A percentile compares a stretch with the other conserved stretches of the same genome.
Evolutionary conservation across 129 eudicot species (phyloP).

Genomic region (Heracleum sosnowskyi): DNA sequence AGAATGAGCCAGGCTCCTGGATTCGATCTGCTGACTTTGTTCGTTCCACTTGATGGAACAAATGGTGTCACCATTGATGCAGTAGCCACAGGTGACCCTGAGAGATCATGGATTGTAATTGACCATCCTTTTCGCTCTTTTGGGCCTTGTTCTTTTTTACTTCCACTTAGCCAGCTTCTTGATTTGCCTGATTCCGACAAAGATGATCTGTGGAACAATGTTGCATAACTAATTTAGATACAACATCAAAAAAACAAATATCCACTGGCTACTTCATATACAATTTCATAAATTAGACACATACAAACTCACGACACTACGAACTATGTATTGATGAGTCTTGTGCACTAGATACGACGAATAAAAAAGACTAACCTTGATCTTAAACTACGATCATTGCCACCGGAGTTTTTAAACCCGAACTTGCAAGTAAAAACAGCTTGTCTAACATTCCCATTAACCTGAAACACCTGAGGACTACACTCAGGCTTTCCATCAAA

Average conservation of each 20-base stretch:
- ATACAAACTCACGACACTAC: too few relatives aligned
- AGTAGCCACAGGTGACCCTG: slow-evolving; percentile 89
- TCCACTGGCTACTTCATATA: background rate
- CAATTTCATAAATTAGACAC: too few relatives aligned
- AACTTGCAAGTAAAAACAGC: slow-evolving; percentile 91
- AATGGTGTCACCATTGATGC: slow-evolving; percentile 97
- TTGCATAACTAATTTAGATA: background rate
- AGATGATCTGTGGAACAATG: slow-evolving; percentile 44
- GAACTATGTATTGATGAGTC: too few relatives aligned
- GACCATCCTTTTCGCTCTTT: slow-evolving; percentile 95
- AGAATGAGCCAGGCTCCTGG: slow-evolving; percentile 98
- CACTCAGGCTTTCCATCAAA: slow-evolving; percentile 90
- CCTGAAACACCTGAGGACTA: slow-evolving; percentile 90
- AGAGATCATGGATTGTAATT: slow-evolving; percentile 76
- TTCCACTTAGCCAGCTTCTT: slow-evolving; percentile 41
- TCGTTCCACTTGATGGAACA: slow-evolving; percentile 68
- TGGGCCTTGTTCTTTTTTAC: slow-evolving; percentile 33
- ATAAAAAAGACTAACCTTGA: slow-evolving; percentile 46
- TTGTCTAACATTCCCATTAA: slow-evolving; percentile 70
- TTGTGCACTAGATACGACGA: background rate
- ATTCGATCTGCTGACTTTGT: slow-evolving; percentile 60
- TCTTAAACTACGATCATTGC: slow-evolving; percentile 38
- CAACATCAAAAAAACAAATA: background rate
- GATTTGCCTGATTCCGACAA: slow-evolving; percentile 51
- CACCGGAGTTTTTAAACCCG: slow-evolving; percentile 44